Evolutionary conservation across 345 rosid genomes (phyloP), one percentile per base, ranked within the genome.

Genomic region (thale cress (Arabidopsis thaliana)): DNA sequence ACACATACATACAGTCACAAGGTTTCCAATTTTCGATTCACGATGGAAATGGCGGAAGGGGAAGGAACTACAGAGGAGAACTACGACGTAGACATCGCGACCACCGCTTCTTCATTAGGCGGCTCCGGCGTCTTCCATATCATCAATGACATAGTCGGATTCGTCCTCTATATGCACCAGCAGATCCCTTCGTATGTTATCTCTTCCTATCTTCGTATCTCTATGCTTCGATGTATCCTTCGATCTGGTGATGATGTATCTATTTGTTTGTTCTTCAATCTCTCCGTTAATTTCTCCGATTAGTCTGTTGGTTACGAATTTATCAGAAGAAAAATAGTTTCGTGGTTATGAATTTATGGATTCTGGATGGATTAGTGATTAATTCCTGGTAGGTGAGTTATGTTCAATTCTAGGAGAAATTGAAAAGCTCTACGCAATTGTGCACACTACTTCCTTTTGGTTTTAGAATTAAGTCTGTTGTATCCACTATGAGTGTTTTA

Each of bases 111-210:
- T 36, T 85, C 80, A 45, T 63, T 90, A 11, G 84, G 81, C 64
- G 73, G 69, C 81, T 83, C 93, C 36, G 68, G 77, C 33, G 64
- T 85, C 67, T 90, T 82, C 83, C 94, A 89, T 78, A 76, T 92
- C 80, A 75, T 86, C 79, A 89, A 82, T 59, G 88, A 85, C 75
- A 72, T 85, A 53, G 28, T 87, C 30, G 97, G 85, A 72, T 92
- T 92, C 80, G 79, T 87, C 65, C 97, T 95, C 84, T 95, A 85
- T 74, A 92, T 92, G 99, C 93, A 92, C 77, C 97, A 87, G 82
- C 97, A 95, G 86, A 92, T 95, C 79, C 97, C 99, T 65, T 86
- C 88, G 96, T 95, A 46, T 52, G 90, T 65, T 63, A 24, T 59
- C 69, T 59, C 66, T 45, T 42, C 22, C 49, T 44, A 71, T n/a